These are phyloP conservation scores for Trametes polyzona DNA, from an alignment of 1,284 basidiomycete genomes.

Conservation along the genomic window DNA sequence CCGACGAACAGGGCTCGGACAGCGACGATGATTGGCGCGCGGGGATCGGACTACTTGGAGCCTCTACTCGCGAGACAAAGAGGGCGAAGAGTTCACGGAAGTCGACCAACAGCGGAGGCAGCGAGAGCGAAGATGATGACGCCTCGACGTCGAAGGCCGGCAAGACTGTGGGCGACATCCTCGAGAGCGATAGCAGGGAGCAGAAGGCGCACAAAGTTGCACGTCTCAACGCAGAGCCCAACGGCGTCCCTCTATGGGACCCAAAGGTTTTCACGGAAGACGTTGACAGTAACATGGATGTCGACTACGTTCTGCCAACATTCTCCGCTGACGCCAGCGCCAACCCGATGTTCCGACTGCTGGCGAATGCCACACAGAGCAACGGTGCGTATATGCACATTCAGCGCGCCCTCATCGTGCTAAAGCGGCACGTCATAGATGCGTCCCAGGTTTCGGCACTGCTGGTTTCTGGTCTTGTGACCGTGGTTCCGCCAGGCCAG, in stretches of 20 bases:
- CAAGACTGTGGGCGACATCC: constrained; percentile 46
- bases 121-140: not conserved
- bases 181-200: constrained; percentile 41
- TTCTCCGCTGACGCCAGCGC: constrained; percentile 12
- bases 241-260: constrained; percentile 32
- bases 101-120: not conserved
- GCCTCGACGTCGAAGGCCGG: constrained; percentile 45
- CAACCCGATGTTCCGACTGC: constrained; percentile 21
- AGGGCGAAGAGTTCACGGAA: not conserved
- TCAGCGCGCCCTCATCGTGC: not conserved
- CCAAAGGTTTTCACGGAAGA: not conserved
- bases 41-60: not conserved
- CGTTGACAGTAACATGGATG: constrained; percentile 23
- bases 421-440: constrained; percentile 38
- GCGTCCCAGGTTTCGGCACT: constrained; percentile 40
- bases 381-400: constrained; percentile 43
- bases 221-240: constrained; percentile 47
- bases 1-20: constrained; percentile 37
- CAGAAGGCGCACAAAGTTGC: constrained; percentile 32
- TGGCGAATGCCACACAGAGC: constrained; percentile 39
- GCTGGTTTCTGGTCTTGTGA: constrained; percentile 38
- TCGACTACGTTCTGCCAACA: constrained; percentile 13
- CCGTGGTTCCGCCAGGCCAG: constrained; percentile 14
- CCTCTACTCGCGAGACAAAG: not conserved
- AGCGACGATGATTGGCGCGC: constrained; percentile 17